Conservation (phyloP, 2,329 filamentous ascomycete species). For the Fusarium hainanense region DNA sequence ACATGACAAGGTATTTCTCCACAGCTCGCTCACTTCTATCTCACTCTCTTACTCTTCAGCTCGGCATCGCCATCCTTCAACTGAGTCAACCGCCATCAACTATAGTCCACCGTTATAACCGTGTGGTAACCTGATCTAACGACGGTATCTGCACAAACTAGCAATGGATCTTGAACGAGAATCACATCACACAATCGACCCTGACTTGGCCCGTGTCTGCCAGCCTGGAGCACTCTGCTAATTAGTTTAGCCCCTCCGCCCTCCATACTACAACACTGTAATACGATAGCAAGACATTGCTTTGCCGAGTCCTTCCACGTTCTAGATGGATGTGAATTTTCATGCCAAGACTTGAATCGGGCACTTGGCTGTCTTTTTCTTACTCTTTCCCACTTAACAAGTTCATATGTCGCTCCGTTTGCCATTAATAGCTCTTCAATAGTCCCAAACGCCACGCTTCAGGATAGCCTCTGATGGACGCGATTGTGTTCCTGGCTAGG, state of each 20-base stretch:
- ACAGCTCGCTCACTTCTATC: neutral
- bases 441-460: conserved; percentile 24
- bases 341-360: neutral
- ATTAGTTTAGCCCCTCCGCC: conserved; percentile 18
- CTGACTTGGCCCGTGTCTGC: conserved; percentile 8
- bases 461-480: neutral
- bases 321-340: neutral
- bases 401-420: neutral
- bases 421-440: conserved; percentile 16
- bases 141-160: conserved; percentile 11
- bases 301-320: conserved; percentile 8
- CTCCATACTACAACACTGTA: neutral
- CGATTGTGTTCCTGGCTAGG: conserved; percentile 7
- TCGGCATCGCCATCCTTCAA: conserved; percentile 13
- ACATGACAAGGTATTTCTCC: neutral
- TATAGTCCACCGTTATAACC: conserved; percentile 24
- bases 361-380: neutral
- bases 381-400: neutral
- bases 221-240: conserved; percentile 9
- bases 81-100: conserved; percentile 23
- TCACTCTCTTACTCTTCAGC: neutral
- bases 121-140: conserved; percentile 23
- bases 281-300: neutral
- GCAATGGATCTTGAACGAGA: conserved; percentile 11
- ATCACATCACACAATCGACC: conserved; percentile 14